These are phyloP conservation scores for Candida ponderosae DNA, from an alignment of 805 yeast species.

Conservation along the genomic window DNA sequence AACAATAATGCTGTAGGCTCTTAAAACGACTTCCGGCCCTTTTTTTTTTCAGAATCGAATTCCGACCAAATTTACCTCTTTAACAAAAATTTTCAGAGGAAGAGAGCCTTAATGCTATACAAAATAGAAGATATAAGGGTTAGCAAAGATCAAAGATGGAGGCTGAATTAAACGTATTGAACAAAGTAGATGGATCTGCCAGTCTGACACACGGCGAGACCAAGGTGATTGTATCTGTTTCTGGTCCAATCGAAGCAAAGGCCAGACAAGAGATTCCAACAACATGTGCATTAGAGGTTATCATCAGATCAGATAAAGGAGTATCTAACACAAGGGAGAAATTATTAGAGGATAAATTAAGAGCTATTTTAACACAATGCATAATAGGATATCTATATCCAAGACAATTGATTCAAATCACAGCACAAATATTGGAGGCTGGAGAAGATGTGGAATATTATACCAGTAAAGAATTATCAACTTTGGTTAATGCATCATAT, in stretches of 20 bases:
- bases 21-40: too few relatives aligned
- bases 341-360: slow-evolving; percentile 61
- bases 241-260: slow-evolving; percentile 88
- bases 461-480: slow-evolving; percentile 16
- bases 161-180: slow-evolving; percentile 24
- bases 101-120: slow-evolving; percentile 1
- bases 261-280: slow-evolving; percentile 80
- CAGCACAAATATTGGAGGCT: slow-evolving; percentile 53
- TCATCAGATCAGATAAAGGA: slow-evolving; percentile 73
- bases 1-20: too few relatives aligned
- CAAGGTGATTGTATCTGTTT: slow-evolving; percentile 64
- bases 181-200: slow-evolving; percentile 78
- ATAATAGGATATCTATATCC: slow-evolving; percentile 65
- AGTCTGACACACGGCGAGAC: slow-evolving; percentile 42
- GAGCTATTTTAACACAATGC: slow-evolving; percentile 50
- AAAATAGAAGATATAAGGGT: neutral
- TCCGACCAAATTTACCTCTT: too few relatives aligned
- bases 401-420: slow-evolving; percentile 66
- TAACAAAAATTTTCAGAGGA: too few relatives aligned
- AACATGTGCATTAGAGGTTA: slow-evolving; percentile 66
- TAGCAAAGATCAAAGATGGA: slow-evolving; percentile 4
- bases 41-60: too few relatives aligned
- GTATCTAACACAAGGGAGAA: slow-evolving; percentile 70
- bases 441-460: slow-evolving; percentile 32
- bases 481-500: slow-evolving; percentile 54